A percentile compares a stretch with the other conserved stretches of the same genome.
Evolutionary conservation across 331 rosid species (phyloP).

Genomic region (Phaseolus coccineus): DNA sequence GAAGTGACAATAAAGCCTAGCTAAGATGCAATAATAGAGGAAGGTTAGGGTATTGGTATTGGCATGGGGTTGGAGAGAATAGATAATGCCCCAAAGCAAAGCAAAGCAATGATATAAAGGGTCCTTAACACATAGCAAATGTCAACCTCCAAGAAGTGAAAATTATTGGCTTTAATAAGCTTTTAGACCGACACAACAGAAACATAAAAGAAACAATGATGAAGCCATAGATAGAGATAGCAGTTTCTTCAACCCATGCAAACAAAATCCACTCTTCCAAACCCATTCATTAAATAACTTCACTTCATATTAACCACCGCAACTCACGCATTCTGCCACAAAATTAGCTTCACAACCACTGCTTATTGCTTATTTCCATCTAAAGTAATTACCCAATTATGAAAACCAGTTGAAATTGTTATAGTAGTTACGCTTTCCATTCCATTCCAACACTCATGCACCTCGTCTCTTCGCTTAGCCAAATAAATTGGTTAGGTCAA

Average conservation of each 20-base stretch:
- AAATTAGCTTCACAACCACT: background rate
- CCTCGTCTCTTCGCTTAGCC: background rate
- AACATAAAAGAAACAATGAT: slow-evolving; percentile 34
- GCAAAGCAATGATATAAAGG: background rate
- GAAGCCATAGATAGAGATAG: slow-evolving; percentile 3
- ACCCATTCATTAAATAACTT: too few species aligned
- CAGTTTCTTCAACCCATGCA: slow-evolving; percentile 34
- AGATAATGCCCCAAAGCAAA: background rate
- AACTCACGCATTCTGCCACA: slow-evolving; percentile 34
- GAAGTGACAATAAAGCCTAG: too few species aligned
- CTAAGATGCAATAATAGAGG: too few species aligned
- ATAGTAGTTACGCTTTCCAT: slow-evolving; percentile 7
- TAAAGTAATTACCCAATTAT: background rate
- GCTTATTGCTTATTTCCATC: too few species aligned
- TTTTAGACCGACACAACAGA: slow-evolving; percentile 43
- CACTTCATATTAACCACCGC: slow-evolving; percentile 8
- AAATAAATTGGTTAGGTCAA: slow-evolving; percentile 10
- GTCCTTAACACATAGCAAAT: slow-evolving; percentile 14
- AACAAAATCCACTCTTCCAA: background rate
- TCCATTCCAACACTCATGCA: background rate
- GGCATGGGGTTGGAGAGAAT: too few species aligned
- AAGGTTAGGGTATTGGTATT: too few species aligned
- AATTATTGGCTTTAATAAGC: slow-evolving; percentile 41
- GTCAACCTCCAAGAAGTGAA: slow-evolving; percentile 45
- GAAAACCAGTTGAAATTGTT: background rate